Percentiles rank a stretch among this genome's conserved stretches.
phyloP scores from a whole-genome alignment of 805 yeast species.

The Peterozyma toletana region DNA sequence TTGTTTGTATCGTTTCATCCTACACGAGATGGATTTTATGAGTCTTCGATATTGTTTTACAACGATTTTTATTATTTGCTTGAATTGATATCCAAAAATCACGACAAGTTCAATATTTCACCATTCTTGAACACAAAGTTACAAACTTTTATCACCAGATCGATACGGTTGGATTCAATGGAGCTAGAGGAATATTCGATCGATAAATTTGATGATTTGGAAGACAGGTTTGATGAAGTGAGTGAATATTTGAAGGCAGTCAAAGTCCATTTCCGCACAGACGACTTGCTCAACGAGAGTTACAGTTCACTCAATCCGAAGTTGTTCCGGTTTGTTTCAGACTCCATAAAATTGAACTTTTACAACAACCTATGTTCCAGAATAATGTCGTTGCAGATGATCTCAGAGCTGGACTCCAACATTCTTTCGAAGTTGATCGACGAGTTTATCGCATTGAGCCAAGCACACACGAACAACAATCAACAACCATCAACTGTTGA shows the following conservation, averaged over 20 bases:
- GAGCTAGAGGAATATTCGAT: constrained; percentile 3
- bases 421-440: not conserved
- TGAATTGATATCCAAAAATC: constrained; percentile 12
- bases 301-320: constrained; percentile 1
- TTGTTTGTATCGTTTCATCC: constrained; percentile 18
- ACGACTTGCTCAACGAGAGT: not conserved
- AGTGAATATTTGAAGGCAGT: constrained; percentile 1
- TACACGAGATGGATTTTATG: constrained; percentile 13
- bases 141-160: not conserved
- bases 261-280: not conserved
- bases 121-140: constrained; percentile 1
- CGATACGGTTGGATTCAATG: no score
- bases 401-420: constrained; percentile 1
- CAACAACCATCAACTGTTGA: constrained; percentile 1
- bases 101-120: not conserved
- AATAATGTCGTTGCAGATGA: constrained; percentile 1
- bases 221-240: not conserved
- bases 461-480: no score
- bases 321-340: not conserved
- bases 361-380: constrained; percentile 3
- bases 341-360: constrained; percentile 1
- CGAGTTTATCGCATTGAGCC: not conserved
- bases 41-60: constrained; percentile 19
- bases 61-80: constrained; percentile 21
- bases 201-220: constrained; percentile 1